Conservation (phyloP, 2,329 filamentous ascomycete genomes). For the Cercospora zeae-maydis region DNA sequence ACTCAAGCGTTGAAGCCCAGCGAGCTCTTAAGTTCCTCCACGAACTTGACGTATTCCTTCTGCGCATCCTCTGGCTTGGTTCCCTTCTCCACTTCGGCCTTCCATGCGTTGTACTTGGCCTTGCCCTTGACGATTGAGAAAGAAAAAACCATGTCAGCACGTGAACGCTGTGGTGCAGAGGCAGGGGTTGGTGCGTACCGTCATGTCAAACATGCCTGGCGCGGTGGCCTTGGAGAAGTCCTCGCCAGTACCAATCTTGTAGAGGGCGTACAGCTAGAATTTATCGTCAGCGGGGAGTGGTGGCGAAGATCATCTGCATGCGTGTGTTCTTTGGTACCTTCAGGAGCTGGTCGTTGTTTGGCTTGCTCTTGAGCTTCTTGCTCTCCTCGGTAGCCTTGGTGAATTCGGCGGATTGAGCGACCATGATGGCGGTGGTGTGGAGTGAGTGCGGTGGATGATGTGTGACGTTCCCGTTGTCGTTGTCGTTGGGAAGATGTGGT, state of each 20-base stretch:
- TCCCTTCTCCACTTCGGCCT: constrained; percentile 63
- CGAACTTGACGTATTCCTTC: constrained; percentile 68
- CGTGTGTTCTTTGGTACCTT: constrained; percentile 41
- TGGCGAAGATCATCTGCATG: neutral
- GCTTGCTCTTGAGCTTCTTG: constrained; percentile 65
- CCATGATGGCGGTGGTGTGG: neutral
- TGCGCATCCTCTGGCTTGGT: constrained; percentile 65
- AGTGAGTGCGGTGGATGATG: neutral
- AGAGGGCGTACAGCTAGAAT: constrained; percentile 51
- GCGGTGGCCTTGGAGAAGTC: constrained; percentile 40
- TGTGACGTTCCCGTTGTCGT: neutral
- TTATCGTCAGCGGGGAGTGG: neutral
- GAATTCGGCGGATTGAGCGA: constrained; percentile 61
- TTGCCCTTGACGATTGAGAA: constrained; percentile 46
- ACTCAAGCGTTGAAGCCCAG: constrained; percentile 63
- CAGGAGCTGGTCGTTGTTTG: constrained; percentile 62
- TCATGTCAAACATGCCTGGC: constrained; percentile 68
- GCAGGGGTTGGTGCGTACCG: constrained; percentile 46
- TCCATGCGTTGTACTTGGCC: constrained; percentile 76
- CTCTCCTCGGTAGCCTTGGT: constrained; percentile 69
- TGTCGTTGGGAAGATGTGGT: neutral
- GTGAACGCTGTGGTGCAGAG: no score
- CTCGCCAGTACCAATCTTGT: constrained; percentile 45
- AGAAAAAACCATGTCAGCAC: neutral
- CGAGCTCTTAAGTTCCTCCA: constrained; percentile 67